Evolutionary conservation across 768 basidiomycete species (phyloP), one percentile per base, ranked within the genome.

Genomic region (Trametes cubensis): DNA sequence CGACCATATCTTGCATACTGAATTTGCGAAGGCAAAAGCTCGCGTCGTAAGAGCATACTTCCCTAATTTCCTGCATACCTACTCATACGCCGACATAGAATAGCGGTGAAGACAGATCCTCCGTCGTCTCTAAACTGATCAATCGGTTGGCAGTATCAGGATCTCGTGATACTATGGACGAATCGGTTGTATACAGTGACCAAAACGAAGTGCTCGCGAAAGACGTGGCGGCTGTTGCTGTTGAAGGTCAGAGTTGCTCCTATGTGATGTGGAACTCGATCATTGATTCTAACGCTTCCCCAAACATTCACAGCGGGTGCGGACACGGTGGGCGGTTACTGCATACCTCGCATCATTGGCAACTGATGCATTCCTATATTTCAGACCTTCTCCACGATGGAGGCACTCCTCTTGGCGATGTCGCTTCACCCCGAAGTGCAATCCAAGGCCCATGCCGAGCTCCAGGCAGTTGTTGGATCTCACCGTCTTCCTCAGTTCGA

Each of bases 371-470:
- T 23, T 15, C 18, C 7, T 25, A 3, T 7, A 4, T 28, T 14
- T 18, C 56, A 72, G 71, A 68, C 64, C 1, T 60, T 63, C 15
- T 71, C 72, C 15, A 58, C 70, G 41, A 70, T 6, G 54, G 65
- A 47, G 69, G 66, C 6, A 6, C 70, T 75, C 42, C 62, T 74
- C 30, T 55, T 71, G n/a, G 73, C 69, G 17, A 70, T 74, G 69
- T 65, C 66, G 4, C 61, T 69, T 15, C 63, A 69, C 46, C 72
- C 70, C 2, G 67, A 67, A 2, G 64, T 69, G 10, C 72, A 72
- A 45, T 25, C 49, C 40, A 51, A 49, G n/a, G 62, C 61, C 1
- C 58, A 46, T 6, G 66, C 53, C 1, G 66, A 66, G 26, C 49
- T 66, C 18, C 50, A 60, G 17, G 18, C 50, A 0, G 59, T 64